Conservation (phyloP, 352 stramenopile genomes). For the Globisporangium uncinulatum region DNA sequence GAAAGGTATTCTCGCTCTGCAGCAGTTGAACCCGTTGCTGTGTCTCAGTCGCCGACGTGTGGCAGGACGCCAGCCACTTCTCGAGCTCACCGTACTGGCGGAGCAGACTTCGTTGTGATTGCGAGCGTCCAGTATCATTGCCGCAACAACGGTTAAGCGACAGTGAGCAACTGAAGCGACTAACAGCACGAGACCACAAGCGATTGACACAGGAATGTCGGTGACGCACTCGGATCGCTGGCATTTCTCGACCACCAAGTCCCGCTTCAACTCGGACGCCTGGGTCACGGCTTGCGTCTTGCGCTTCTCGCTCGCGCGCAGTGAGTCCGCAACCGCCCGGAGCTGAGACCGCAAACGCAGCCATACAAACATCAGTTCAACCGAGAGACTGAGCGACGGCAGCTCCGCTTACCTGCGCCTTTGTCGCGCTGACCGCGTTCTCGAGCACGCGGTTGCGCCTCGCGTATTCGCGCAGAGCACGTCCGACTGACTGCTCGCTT, state of each 20-base stretch:
- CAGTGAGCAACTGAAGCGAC: neutral
- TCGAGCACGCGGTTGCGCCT: conserved; percentile 47
- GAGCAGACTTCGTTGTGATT: conserved; percentile 26
- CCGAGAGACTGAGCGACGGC: too few relatives aligned
- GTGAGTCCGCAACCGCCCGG: conserved; percentile 20
- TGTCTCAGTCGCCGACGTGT: conserved; percentile 25
- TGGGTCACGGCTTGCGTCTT: conserved; percentile 27
- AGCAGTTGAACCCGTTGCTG: conserved; percentile 28
- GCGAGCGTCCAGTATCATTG: too few relatives aligned
- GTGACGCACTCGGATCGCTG: conserved; percentile 47
- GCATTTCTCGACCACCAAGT: conserved; percentile 47
- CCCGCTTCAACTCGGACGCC: conserved; percentile 36
- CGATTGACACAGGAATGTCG: neutral
- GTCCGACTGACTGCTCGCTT: conserved; percentile 37
- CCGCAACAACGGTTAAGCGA: neutral
- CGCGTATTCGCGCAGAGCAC: conserved; percentile 45
- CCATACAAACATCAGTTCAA: too few relatives aligned
- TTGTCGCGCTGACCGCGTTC: conserved; percentile 26
- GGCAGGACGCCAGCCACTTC: conserved; percentile 38
- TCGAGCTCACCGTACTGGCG: conserved; percentile 45
- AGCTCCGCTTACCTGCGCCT: conserved; percentile 23
- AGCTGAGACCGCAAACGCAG: neutral
- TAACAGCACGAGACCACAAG: neutral
- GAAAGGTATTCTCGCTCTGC: conserved; percentile 41
- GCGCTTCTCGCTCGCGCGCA: conserved; percentile 33